A percentile compares a stretch with the other conserved stretches of the same genome.
Evolutionary conservation across 2,329 filamentous ascomycete species (phyloP).

Genomic region (Aspergillus neotritici): DNA sequence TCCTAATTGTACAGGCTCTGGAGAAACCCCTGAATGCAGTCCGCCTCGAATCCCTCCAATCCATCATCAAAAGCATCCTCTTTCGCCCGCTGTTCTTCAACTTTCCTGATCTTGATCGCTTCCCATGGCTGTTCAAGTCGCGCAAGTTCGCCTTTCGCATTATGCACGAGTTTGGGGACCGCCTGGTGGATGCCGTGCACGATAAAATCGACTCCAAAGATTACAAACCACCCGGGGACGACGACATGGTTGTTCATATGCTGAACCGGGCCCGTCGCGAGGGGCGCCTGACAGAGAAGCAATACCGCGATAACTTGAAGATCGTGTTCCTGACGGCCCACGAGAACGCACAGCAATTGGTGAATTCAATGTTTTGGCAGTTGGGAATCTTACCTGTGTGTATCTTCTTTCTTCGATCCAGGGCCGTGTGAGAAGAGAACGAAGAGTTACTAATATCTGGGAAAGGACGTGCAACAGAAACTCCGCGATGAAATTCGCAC

Average conservation of each 20-base stretch:
- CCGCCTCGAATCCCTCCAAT: conserved; percentile 21
- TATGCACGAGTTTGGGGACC: conserved; percentile 23
- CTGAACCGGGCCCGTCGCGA: conserved; percentile 18
- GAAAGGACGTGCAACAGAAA: conserved; percentile 23
- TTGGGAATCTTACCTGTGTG: conserved; percentile 20
- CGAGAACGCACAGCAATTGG: conserved; percentile 38
- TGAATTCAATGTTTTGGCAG: conserved; percentile 35
- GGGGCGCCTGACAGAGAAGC: conserved; percentile 29
- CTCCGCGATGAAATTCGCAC: conserved; percentile 28
- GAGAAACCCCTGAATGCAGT: conserved; percentile 16
- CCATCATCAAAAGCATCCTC: conserved; percentile 22
- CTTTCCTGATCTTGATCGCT: conserved; percentile 22
- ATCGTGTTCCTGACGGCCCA: conserved; percentile 40
- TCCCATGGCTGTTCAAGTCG: conserved; percentile 15
- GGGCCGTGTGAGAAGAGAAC: not conserved
- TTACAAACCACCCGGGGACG: not conserved
- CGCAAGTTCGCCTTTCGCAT: conserved; percentile 18
- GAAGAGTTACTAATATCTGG: too few species aligned
- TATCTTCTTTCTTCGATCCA: not conserved
- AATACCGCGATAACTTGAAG: conserved; percentile 39
- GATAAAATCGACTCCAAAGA: conserved; percentile 1
- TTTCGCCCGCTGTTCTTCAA: conserved; percentile 25
- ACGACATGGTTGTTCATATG: conserved; percentile 19
- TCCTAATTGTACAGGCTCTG: conserved; percentile 10
- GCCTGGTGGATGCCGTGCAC: conserved; percentile 11